phyloP scores from a whole-genome alignment of 1,284 basidiomycete species.

The Phellopilus nigrolimitatus region DNA sequence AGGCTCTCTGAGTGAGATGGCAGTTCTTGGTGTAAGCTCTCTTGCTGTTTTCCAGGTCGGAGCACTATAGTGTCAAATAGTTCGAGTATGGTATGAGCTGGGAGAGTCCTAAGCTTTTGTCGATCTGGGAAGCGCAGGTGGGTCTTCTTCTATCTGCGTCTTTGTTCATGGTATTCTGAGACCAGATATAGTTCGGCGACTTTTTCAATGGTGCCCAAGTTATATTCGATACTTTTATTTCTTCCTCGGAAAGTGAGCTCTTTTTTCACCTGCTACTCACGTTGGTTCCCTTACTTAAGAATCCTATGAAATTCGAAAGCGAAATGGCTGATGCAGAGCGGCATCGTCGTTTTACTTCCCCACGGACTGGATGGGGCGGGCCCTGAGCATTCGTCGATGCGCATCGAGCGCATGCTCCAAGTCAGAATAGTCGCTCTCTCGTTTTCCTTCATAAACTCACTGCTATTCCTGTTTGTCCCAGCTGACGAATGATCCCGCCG shows the following conservation, averaged over 20 bases:
- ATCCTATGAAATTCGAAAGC: conserved; percentile 50
- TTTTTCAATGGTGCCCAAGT: conserved; percentile 89
- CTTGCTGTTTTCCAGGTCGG: too few relatives aligned
- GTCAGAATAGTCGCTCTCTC: conserved; percentile 38
- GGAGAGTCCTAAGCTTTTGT: conserved; percentile 73
- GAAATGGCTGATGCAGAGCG: conserved; percentile 93
- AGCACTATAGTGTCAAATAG: conserved; percentile 30
- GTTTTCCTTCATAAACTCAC: too few relatives aligned
- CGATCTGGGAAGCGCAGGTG: conserved; percentile 89
- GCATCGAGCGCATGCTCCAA: conserved; percentile 84
- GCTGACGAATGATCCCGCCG: conserved; percentile 69
- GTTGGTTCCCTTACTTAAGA: not conserved
- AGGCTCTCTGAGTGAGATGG: conserved; percentile 86
- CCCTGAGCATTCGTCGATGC: conserved; percentile 84
- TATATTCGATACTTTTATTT: conserved; percentile 84
- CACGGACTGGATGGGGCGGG: conserved; percentile 88
- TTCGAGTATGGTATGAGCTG: conserved; percentile 89
- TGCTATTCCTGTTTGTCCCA: conserved; percentile 28
- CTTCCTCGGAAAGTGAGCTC: conserved; percentile 72
- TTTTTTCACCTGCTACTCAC: not conserved
- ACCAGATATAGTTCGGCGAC: conserved; percentile 64
- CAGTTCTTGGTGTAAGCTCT: conserved; percentile 77
- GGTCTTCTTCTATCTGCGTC: not conserved
- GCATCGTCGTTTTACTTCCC: conserved; percentile 79
- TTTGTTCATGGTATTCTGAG: conserved; percentile 6